Evolutionary conservation across 768 basidiomycete genomes (phyloP), one percentile per base, ranked within the genome.

Genomic region (Pleurotus tuoliensis): DNA sequence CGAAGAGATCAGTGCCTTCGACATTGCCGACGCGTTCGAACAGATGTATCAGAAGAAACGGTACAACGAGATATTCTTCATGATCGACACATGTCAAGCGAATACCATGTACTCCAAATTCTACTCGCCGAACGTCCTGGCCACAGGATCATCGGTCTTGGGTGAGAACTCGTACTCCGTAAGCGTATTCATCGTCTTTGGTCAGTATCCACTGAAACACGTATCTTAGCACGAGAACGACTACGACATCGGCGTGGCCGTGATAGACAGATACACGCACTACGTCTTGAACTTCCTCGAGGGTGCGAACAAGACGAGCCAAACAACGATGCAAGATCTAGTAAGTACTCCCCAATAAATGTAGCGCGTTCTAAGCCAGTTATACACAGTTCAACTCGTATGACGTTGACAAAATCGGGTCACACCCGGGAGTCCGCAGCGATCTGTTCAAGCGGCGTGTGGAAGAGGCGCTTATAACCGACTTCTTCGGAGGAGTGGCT

Each of bases 1-100:
- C 68, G 97, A 98, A 70, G 97, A 99, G 69, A 93, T 98, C 63
- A 93, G 90, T 57, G 94, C 96, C 0, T 93, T 90, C 57, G 97
- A 98, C 67, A 83, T 98, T n/a, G 96, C 96, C 0, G 96, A 98
- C 67, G 95, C 97, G 1, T 90, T 98, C 59, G 94, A 94, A 69
- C 95, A 98, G 72, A 99, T 99, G 96, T 94, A 88, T 78, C 90
- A 95, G 69, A 98, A 98, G 79, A 88, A 89, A 68, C 76, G 95
- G 94, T 99, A 98, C 74, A 95, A 98, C 70, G 92, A 96, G 69
- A 84, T 99, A 48, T 82, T 99, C 65, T 97, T 96, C 77, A 98
- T 98, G 91, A 87, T 95, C 58, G 96, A 99, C 65, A 98, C 96
- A 0, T 99, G 96, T 67, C 94, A 99, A 71, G 97, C 96, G 24